These are phyloP conservation scores for Ceratobasidium theobromae DNA, from an alignment of 1,284 basidiomycete genomes.

Conservation along the genomic window DNA sequence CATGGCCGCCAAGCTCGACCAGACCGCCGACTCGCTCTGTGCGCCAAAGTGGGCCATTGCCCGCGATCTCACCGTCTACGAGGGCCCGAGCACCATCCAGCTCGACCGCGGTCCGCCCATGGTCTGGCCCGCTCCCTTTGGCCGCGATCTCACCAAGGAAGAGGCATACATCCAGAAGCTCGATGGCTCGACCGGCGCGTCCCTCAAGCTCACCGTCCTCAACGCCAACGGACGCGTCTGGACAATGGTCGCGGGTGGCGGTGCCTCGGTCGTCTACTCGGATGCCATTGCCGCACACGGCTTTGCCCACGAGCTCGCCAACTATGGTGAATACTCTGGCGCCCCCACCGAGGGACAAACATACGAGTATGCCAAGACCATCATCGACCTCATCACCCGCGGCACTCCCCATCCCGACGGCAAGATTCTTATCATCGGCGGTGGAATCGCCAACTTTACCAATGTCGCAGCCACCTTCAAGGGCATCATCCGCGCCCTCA, in stretches of 20 bases:
- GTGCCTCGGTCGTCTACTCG: constrained; percentile 80
- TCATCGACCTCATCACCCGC: constrained; percentile 95
- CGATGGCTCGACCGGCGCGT: constrained; percentile 95
- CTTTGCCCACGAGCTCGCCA: constrained; percentile 96
- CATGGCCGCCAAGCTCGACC: constrained; percentile 99
- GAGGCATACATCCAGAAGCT: constrained; percentile 99
- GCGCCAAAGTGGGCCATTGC: constrained; percentile 96
- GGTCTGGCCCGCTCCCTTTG: constrained; percentile 97
- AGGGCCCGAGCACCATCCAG: constrained; percentile 56
- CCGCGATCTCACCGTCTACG: constrained; percentile 79
- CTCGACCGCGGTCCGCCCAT: constrained; percentile 96
- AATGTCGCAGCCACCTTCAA: constrained; percentile 99
- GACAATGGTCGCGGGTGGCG: constrained; percentile 98
- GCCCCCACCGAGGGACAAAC: constrained; percentile 98
- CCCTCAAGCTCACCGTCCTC: constrained; percentile 95
- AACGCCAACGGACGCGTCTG: constrained; percentile 95
- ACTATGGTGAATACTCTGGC: constrained; percentile 99
- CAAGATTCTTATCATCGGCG: constrained; percentile 99
- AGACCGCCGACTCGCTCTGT: constrained; percentile 97
- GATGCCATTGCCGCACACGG: constrained; percentile 97
- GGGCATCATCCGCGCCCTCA: constrained; percentile 96
- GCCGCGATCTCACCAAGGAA: constrained; percentile 97
- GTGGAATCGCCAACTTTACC: constrained; percentile 99
- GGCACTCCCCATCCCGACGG: constrained; percentile 80
- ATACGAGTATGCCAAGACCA: constrained; percentile 99